Percentiles rank a stretch among this genome's conserved stretches.
These are phyloP conservation scores for Claviceps pazoutovae DNA, from an alignment of 2,329 filamentous ascomycete genomes.

Conservation along the genomic window DNA sequence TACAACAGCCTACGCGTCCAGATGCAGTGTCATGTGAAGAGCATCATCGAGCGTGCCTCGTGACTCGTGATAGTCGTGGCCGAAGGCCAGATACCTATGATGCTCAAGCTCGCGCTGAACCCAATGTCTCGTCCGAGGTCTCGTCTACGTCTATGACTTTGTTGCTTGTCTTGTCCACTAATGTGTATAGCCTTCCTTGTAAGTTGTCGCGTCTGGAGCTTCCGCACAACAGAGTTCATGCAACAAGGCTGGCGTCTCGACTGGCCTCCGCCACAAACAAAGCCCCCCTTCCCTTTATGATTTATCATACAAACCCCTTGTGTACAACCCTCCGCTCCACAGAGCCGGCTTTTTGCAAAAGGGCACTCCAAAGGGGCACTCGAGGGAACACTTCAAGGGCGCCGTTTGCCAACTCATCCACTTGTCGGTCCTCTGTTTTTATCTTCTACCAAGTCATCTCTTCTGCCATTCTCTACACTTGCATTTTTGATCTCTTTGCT, in stretches of 20 bases:
- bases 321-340: neutral
- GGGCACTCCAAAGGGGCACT: neutral
- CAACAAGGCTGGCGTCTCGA: neutral
- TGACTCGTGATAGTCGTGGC: no score
- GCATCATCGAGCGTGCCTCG: no score
- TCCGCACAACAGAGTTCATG: neutral
- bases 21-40: no score
- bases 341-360: neutral
- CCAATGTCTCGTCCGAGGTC: no score
- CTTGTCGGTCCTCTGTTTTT: neutral
- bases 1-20: no score
- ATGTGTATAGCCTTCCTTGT: no score
- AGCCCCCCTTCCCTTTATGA: neutral
- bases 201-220: neutral
- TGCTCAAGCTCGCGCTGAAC: no score
- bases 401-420: neutral
- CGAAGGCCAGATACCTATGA: no score
- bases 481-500: neutral
- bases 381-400: neutral
- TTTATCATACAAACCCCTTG: neutral
- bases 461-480: slow-evolving; percentile 1
- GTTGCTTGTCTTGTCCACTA: no score
- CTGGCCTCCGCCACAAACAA: neutral
- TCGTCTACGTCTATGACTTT: no score
- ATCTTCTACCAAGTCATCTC: neutral